Base-by-base conservation (phyloP, 1,139 yeast species). In the Magnusiomyces fungicola region DNA sequence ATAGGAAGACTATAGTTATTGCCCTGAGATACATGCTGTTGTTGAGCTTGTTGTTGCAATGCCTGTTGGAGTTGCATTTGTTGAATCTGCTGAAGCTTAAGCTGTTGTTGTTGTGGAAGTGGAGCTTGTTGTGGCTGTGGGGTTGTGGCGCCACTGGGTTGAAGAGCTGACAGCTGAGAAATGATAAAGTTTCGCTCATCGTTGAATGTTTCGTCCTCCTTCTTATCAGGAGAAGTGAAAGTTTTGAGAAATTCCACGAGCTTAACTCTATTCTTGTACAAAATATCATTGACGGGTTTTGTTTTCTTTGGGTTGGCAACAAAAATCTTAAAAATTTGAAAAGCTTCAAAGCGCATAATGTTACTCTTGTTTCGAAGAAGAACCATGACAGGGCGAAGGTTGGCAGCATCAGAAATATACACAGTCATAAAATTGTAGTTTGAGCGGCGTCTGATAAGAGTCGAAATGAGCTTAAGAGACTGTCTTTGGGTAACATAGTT, bases 401-500 rank as follows among this genome's bases (percentile, higher is more conserved):
- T 90, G 49, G 80, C 87, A 1, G 94, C 80, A 51, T 84, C 83
- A 58, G 81, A 85, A 54, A 89, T 87, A 64, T 89, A 92, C 41
- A 74, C 73, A 34, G 83, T 78, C 80, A 92, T 81, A 57, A 87
- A 78, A 46, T 69, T 71, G 61, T 80, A 86, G 67, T 89, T 87
- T 38, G 81, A 75, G 55, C 90, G 76, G 52, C 80, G 80, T 52
- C 87, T 73, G n/a, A 92, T 82, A 56, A 92, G 72, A 52, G 82
- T 85, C 22, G 85, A 79, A 56, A 90, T 72, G 38, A 92, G 70
- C 59, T 90, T 83, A 25, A 89, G 80, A 45, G 95, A 82, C 67
- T 92, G 98, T 54, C 98, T 78, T 63, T 89, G 88, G 3, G 95
- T 88, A 36, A 92, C 97, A 65, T 92, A 92, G 65, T 86, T 89